Evolutionary conservation across 176 grass and related monocot species (phyloP).

Genomic region (sorghum (Sorghum bicolor)): Sorghum_bicolor_NCBIv3 NC_012878.2:3184001-3184500

Average conservation of each 20-base stretch:
- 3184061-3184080: conserved; percentile 58
- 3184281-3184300: conserved; percentile 65
- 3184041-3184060: conserved; percentile 68
- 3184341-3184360: conserved; percentile 45
- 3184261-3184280: background rate
- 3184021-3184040: conserved; percentile 59
- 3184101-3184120: background rate
- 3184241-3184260: background rate
- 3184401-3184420: conserved; percentile 46
- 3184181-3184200: conserved; percentile 7
- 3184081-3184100: background rate
- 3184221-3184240: conserved; percentile 19
- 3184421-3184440: conserved; percentile 47
- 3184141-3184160: conserved; percentile 2
- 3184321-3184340: conserved; percentile 71
- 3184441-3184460: conserved; percentile 87
- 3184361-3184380: conserved; percentile 28
- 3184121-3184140: background rate
- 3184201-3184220: background rate
- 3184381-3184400: conserved; percentile 29
- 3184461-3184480: conserved; percentile 70
- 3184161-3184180: conserved; percentile 36
- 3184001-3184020: conserved; percentile 69
- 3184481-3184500: conserved; percentile 78
- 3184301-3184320: conserved; percentile 75